Conservation (phyloP, 225 moss, liverwort and hornwort genomes). For the Polytrichum formosum region DNA sequence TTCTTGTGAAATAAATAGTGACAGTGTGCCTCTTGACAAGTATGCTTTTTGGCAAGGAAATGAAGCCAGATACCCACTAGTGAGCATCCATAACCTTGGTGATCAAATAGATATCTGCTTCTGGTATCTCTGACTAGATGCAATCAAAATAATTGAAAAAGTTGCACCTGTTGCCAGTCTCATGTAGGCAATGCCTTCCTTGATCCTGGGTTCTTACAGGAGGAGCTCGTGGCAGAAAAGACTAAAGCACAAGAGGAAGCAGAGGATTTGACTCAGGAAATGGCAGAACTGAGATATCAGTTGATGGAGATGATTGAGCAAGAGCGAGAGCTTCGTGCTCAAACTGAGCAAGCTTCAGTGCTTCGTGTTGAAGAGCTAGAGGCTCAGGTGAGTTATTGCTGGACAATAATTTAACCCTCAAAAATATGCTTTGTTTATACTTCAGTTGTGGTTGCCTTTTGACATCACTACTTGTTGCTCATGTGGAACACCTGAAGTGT, state of each 20-base stretch:
- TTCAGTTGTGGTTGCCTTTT: too few relatives aligned
- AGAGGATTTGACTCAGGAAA: conserved; percentile 70
- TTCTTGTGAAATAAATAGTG: too few relatives aligned
- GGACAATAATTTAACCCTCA: too few relatives aligned
- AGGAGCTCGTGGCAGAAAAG: conserved; percentile 45
- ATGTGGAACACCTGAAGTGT: too few relatives aligned
- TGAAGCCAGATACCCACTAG: too few relatives aligned
- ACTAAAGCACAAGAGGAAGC: conserved; percentile 53
- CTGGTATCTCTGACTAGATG: background rate
- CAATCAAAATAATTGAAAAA: too few relatives aligned
- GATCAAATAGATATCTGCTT: background rate
- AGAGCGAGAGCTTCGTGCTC: conserved; percentile 62
- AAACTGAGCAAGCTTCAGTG: conserved; percentile 59
- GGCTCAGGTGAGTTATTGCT: conserved; percentile 29
- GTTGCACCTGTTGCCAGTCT: background rate
- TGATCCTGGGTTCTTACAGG: conserved; percentile 29
- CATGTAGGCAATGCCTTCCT: background rate
- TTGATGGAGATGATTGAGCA: conserved; percentile 66
- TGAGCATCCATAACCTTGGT: too few relatives aligned
- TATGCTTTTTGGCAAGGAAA: too few relatives aligned
- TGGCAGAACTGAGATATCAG: conserved; percentile 67
- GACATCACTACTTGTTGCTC: too few relatives aligned
- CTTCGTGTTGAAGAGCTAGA: conserved; percentile 66
- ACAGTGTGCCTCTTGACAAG: too few relatives aligned
- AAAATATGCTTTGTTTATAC: too few relatives aligned